Percentiles rank a stretch among this genome's conserved stretches.
phyloP scores from a whole-genome alignment of 108 stramenopile species.

The Pseudonitzschia pungens region DNA sequence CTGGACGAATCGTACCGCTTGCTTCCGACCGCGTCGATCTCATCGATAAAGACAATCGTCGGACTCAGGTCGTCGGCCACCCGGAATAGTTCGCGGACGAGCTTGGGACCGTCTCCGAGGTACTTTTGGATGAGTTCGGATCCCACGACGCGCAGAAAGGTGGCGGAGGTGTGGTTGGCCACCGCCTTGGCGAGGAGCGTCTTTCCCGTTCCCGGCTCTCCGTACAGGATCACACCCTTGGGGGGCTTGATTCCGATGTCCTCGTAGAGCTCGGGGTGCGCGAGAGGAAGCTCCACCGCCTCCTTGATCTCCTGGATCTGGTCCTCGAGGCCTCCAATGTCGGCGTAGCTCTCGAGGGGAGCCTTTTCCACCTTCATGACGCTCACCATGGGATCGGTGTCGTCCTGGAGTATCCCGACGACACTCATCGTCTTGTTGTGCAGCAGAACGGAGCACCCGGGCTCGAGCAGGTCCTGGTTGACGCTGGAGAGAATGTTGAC shows the following conservation, averaged over 20 bases:
- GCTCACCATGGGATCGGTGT: constrained; percentile 97
- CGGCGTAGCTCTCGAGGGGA: constrained; percentile 97
- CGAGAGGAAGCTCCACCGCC: constrained; percentile 98
- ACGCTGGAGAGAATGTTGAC: constrained; percentile 97
- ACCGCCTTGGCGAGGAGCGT: constrained; percentile 98
- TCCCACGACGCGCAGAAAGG: constrained; percentile 94
- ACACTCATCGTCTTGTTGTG: constrained; percentile 99
- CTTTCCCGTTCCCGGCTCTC: constrained; percentile 98
- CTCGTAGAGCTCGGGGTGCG: constrained; percentile 99
- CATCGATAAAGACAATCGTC: constrained; percentile 99
- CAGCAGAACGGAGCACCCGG: constrained; percentile 94
- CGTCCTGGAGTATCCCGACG: constrained; percentile 97
- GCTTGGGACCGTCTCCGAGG: constrained; percentile 98
- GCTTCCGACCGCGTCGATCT: constrained; percentile 98
- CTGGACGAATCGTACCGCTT: constrained; percentile 97
- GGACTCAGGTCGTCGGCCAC: constrained; percentile 95
- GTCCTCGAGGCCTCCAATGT: constrained; percentile 97
- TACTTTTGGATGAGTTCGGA: constrained; percentile 99
- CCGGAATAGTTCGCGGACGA: constrained; percentile 97
- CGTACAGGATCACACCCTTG: constrained; percentile 98
- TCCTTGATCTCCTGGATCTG: constrained; percentile 99
- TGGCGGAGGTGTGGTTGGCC: constrained; percentile 98
- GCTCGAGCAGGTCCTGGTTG: constrained; percentile 98
- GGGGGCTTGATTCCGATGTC: constrained; percentile 97
- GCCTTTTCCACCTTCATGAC: constrained; percentile 99